These are phyloP conservation scores for Tinospora cordifolia DNA, from an alignment of 164 flowering plant genomes.

Conservation along the genomic window DNA sequence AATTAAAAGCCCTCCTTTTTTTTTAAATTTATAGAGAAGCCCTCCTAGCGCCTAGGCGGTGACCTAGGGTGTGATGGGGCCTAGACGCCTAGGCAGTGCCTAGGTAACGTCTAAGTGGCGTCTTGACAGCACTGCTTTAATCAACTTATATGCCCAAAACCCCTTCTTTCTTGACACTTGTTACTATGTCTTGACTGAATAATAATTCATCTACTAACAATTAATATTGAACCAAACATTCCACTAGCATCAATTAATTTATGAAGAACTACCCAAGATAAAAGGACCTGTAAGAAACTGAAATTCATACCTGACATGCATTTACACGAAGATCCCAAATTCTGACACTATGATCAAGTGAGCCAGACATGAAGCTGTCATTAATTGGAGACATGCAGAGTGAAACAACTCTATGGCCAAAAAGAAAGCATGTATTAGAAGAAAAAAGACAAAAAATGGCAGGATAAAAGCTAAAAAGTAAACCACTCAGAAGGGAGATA, in stretches of 20 bases:
- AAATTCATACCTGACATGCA: slow-evolving; percentile 83
- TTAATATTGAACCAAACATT: background rate
- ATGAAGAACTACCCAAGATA: background rate
- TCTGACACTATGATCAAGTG: slow-evolving; percentile 86
- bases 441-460: background rate
- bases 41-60: no score
- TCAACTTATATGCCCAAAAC: background rate
- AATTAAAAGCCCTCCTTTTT: no score
- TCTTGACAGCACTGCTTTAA: no score
- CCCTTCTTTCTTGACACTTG: background rate
- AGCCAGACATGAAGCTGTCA: slow-evolving; percentile 99
- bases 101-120: no score
- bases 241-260: background rate
- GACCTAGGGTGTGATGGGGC: no score
- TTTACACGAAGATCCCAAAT: slow-evolving; percentile 99
- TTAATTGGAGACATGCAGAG: slow-evolving; percentile 97
- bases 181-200: background rate
- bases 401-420: slow-evolving; percentile 64
- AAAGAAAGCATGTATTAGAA: slow-evolving; percentile 10
- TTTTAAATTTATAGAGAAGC: no score
- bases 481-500: background rate
- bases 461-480: background rate
- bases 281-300: background rate
- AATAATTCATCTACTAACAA: no score
- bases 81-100: no score